Evolutionary conservation across 805 yeast species (phyloP).

Genomic region (Ogataea angusta): DNA sequence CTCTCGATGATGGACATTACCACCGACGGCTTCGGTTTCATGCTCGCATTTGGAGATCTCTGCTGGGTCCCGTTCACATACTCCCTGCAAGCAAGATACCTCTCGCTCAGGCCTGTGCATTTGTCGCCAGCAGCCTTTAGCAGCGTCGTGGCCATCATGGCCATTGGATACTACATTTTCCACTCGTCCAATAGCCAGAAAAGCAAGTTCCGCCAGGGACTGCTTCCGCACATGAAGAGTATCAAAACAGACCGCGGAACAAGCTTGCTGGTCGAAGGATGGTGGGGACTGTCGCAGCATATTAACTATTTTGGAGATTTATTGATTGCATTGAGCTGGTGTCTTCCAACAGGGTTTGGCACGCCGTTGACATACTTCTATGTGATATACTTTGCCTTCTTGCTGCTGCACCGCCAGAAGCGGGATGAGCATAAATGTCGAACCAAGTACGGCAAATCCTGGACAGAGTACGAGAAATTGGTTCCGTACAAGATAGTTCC

Average conservation of each 20-base stretch:
- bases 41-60: constrained; percentile 93
- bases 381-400: constrained; percentile 73
- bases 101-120: constrained; percentile 59
- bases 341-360: constrained; percentile 79
- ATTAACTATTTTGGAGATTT: constrained; percentile 96
- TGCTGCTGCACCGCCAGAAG: constrained; percentile 81
- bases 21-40: constrained; percentile 95
- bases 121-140: constrained; percentile 43
- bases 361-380: constrained; percentile 88
- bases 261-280: constrained; percentile 79
- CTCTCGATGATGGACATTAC: constrained; percentile 94
- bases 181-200: constrained; percentile 82
- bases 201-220: constrained; percentile 76
- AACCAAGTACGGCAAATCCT: constrained; percentile 77
- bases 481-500: constrained; percentile 94
- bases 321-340: constrained; percentile 89
- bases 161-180: constrained; percentile 74
- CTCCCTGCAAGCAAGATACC: constrained; percentile 78
- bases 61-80: constrained; percentile 92
- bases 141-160: constrained; percentile 44
- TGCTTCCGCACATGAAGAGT: constrained; percentile 61
- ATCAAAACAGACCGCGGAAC: constrained; percentile 77
- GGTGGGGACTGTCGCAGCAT: constrained; percentile 96
- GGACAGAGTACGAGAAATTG: constrained; percentile 74
- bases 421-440: constrained; percentile 92